A percentile compares a stretch with the other conserved stretches of the same genome.
These are phyloP conservation scores for Elaeis oleifera DNA, from an alignment of 202 grass and related monocot genomes.

Conservation along the genomic window DNA sequence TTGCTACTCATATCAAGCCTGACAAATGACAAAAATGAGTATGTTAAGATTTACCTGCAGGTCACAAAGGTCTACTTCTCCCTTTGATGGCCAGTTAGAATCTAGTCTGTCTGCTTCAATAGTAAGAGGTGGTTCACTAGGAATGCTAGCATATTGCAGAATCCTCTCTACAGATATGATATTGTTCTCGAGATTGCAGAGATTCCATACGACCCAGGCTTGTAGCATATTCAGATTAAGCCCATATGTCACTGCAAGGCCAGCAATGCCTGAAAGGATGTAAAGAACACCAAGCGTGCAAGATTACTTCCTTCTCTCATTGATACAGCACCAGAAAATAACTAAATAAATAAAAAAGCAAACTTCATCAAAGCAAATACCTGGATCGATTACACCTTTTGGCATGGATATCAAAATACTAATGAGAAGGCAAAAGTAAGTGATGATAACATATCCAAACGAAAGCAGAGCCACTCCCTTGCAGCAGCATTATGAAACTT, in stretches of 20 bases:
- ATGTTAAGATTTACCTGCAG: constrained; percentile 43
- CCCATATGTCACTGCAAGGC: constrained; percentile 87
- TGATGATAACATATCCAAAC: constrained; percentile 52
- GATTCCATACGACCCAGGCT: constrained; percentile 59
- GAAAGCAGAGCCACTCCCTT: constrained; percentile 70
- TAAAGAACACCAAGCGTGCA: constrained; percentile 12
- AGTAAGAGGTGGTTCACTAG: constrained; percentile 68
- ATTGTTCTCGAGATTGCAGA: constrained; percentile 73
- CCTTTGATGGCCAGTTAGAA: constrained; percentile 54
- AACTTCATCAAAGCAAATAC: constrained; percentile 22
- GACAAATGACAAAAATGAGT: too few species aligned
- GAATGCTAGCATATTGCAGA: constrained; percentile 71
- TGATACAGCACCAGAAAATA: background rate
- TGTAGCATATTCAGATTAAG: constrained; percentile 80
- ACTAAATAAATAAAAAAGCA: background rate
- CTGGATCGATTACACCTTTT: constrained; percentile 56
- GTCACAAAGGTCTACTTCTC: constrained; percentile 53
- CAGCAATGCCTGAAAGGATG: constrained; percentile 57
- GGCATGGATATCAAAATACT: constrained; percentile 67
- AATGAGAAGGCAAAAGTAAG: constrained; percentile 75
- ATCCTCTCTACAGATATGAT: constrained; percentile 94
- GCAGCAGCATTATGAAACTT: constrained; percentile 58
- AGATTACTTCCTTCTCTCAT: constrained; percentile 12
- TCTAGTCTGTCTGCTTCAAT: constrained; percentile 34
- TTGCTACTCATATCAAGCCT: constrained; percentile 31